These are phyloP conservation scores for Xerocomus spinulosus DNA, from an alignment of 768 basidiomycete species.

Conservation along the genomic window DNA sequence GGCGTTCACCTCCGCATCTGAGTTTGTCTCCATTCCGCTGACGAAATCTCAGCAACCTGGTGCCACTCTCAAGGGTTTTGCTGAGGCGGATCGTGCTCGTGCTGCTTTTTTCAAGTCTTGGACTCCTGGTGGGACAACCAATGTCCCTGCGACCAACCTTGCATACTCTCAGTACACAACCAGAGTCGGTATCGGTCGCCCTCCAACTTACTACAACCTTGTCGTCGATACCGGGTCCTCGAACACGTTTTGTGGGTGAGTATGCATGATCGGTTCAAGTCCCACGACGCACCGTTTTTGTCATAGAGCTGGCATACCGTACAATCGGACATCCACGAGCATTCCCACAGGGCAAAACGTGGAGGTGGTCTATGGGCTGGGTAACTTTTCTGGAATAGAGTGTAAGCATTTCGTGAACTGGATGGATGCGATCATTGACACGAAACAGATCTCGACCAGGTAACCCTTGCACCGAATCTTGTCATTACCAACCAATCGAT, in stretches of 20 bases:
- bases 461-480: background rate
- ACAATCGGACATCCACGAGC: background rate
- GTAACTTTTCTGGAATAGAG: background rate
- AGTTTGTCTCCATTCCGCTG: too few species aligned
- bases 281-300: background rate
- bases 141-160: conserved; percentile 14
- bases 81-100: too few species aligned
- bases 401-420: background rate
- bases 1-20: too few species aligned
- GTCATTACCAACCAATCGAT: background rate
- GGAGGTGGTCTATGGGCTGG: background rate
- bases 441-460: background rate
- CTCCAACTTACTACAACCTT: conserved; percentile 26
- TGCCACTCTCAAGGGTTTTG: too few species aligned
- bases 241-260: conserved; percentile 25
- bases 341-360: background rate
- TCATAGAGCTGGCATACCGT: background rate
- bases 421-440: background rate
- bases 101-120: too few species aligned
- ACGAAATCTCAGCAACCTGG: too few species aligned
- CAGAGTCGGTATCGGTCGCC: conserved; percentile 24
- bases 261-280: background rate
- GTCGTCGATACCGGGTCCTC: conserved; percentile 32
- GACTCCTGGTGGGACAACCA: too few species aligned
- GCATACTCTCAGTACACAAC: conserved; percentile 16